A percentile compares a stretch with the other conserved stretches of the same genome.
Conservation (phyloP, 192 early-diverging fungal genomes). For the Spizellomyces sp. region DNA sequence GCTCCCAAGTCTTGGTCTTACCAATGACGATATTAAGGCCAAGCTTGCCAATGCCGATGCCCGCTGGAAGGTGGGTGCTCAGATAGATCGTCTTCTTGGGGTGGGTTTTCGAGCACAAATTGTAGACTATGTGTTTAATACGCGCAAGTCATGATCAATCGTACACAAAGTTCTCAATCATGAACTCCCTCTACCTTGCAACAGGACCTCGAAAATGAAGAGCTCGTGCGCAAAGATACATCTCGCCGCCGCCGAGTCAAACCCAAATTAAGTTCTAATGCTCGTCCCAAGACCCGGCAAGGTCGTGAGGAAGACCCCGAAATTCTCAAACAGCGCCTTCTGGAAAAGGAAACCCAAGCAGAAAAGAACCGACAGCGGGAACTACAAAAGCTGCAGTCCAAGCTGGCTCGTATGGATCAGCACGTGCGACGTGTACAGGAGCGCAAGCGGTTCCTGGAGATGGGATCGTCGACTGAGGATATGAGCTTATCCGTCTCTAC, state of each 20-base stretch:
- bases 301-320: slow-evolving; percentile 32
- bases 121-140: too few species aligned
- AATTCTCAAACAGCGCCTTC: slow-evolving; percentile 44
- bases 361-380: slow-evolving; percentile 45
- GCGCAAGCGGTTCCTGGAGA: slow-evolving; percentile 49
- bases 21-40: slow-evolving; percentile 41
- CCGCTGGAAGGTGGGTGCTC: slow-evolving; percentile 53
- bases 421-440: slow-evolving; percentile 52
- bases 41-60: slow-evolving; percentile 55
- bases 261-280: slow-evolving; percentile 21
- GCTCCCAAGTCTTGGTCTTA: slow-evolving; percentile 45
- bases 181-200: not conserved
- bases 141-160: too few species aligned
- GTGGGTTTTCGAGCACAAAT: slow-evolving; percentile 7
- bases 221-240: slow-evolving; percentile 11
- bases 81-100: slow-evolving; percentile 36
- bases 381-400: slow-evolving; percentile 50
- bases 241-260: slow-evolving; percentile 7
- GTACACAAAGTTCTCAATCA: too few species aligned
- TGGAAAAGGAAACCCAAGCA: slow-evolving; percentile 50
- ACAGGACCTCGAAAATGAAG: slow-evolving; percentile 23
- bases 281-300: slow-evolving; percentile 22
- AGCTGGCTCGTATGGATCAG: slow-evolving; percentile 51
- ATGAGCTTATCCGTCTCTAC: slow-evolving; percentile 35
- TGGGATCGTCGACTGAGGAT: slow-evolving; percentile 44